Evolutionary conservation across 2,329 filamentous ascomycete species (phyloP).

Genomic region (Neonectria faginata): DNA sequence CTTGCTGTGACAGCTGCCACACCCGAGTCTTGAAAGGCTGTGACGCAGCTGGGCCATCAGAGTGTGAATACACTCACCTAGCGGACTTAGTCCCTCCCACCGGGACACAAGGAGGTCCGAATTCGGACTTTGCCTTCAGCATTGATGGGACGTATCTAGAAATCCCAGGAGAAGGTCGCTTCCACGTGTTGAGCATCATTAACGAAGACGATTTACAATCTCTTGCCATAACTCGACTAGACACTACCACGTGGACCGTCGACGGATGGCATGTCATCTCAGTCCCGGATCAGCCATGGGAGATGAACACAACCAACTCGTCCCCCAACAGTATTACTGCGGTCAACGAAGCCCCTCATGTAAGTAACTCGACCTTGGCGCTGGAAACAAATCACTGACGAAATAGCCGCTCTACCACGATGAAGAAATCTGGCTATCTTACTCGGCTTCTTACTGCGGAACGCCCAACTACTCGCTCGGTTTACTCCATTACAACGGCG

Average conservation of each 20-base stretch:
- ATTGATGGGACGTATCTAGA: slow-evolving; percentile 31
- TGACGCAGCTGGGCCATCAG: slow-evolving; percentile 11
- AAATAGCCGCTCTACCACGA: slow-evolving; percentile 58
- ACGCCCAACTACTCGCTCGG: slow-evolving; percentile 64
- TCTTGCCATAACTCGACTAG: slow-evolving; percentile 21
- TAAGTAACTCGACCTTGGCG: neutral
- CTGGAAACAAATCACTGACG: neutral
- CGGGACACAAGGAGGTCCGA: slow-evolving; percentile 12
- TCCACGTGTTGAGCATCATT: slow-evolving; percentile 26
- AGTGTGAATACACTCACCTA: slow-evolving; percentile 25
- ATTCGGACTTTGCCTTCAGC: slow-evolving; percentile 25
- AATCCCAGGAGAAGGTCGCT: slow-evolving; percentile 19
- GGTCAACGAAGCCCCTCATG: slow-evolving; percentile 21
- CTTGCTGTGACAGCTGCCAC: slow-evolving; percentile 28
- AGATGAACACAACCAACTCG: slow-evolving; percentile 27
- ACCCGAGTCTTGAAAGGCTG: slow-evolving; percentile 26
- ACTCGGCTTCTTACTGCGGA: slow-evolving; percentile 66
- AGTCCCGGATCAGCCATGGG: slow-evolving; percentile 26
- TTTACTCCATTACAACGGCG: slow-evolving; percentile 63
- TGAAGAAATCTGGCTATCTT: slow-evolving; percentile 63
- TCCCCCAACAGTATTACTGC: slow-evolving; percentile 6
- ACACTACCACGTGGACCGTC: slow-evolving; percentile 27
- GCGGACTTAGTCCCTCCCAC: slow-evolving; percentile 24
- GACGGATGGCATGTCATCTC: slow-evolving; percentile 30
- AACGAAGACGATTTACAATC: slow-evolving; percentile 24